Evolutionary conservation across 306 rosid species (phyloP).

Genomic region (Castanea sativa): DNA sequence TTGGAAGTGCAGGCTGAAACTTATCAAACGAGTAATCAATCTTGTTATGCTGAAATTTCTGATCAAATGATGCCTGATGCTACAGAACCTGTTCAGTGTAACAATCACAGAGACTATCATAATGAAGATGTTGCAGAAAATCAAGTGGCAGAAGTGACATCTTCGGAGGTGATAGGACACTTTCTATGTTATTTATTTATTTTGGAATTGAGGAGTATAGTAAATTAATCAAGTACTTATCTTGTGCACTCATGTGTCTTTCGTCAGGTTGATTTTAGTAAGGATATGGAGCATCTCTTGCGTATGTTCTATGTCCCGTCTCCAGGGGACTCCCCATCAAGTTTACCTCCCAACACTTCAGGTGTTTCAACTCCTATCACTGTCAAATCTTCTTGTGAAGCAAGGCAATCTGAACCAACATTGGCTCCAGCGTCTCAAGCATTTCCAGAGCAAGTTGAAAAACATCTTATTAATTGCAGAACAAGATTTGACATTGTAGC

Average conservation of each 20-base stretch:
- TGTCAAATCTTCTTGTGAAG: conserved; percentile 19
- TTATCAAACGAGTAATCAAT: neutral
- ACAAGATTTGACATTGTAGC: conserved; percentile 60
- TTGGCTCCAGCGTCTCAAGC: conserved; percentile 28
- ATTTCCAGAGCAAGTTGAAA: no score
- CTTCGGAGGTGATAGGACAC: conserved; percentile 5
- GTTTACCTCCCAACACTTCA: no score
- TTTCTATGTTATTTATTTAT: no score
- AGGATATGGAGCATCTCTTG: neutral
- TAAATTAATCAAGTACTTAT: neutral
- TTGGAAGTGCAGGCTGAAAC: neutral
- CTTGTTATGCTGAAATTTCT: neutral
- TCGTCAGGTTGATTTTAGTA: conserved; percentile 23
- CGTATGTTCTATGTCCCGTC: conserved; percentile 25
- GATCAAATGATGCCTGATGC: conserved; percentile 6
- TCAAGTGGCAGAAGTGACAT: neutral
- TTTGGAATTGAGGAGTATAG: neutral
- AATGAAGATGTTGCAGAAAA: conserved; percentile 20
- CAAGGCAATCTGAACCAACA: conserved; percentile 7
- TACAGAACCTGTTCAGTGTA: neutral
- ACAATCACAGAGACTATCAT: conserved; percentile 12
- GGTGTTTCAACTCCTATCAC: no score
- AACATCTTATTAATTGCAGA: conserved; percentile 15
- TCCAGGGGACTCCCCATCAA: conserved; percentile 1
- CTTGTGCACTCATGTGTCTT: conserved; percentile 3